These are phyloP conservation scores for Lathyrus sativus DNA, from an alignment of 306 rosid genomes.

Conservation along the genomic window DNA sequence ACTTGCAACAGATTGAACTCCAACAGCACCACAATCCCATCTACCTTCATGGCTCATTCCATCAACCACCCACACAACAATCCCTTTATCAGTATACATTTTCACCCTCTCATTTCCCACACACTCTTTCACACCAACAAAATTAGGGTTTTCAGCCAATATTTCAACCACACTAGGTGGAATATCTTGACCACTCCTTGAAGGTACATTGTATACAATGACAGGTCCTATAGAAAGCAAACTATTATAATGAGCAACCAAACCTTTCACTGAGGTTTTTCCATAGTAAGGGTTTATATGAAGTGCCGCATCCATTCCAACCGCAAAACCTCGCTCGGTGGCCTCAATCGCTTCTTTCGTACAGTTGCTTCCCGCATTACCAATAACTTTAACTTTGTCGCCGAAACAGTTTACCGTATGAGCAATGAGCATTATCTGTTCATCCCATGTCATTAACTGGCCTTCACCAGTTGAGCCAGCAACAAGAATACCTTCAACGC, in stretches of 20 bases:
- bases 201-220: conserved; percentile 75
- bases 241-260: conserved; percentile 67
- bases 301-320: conserved; percentile 91
- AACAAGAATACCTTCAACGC: conserved; percentile 73
- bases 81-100: conserved; percentile 53
- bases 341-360: conserved; percentile 83
- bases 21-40: conserved; percentile 86
- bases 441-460: conserved; percentile 19
- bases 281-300: conserved; percentile 93
- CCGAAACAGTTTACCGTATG: conserved; percentile 67
- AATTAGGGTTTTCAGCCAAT: conserved; percentile 54
- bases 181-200: conserved; percentile 79
- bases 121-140: conserved; percentile 88
- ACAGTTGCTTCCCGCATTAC: conserved; percentile 84
- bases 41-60: conserved; percentile 74
- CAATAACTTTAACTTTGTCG: conserved; percentile 70
- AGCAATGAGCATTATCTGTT: conserved; percentile 4
- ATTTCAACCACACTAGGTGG: conserved; percentile 60
- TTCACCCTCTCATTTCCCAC: conserved; percentile 67
- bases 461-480: conserved; percentile 91
- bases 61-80: conserved; percentile 80
- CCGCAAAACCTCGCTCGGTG: conserved; percentile 78
- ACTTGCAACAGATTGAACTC: conserved; percentile 73
- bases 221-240: conserved; percentile 77
- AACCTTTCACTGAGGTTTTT: conserved; percentile 71